These are phyloP conservation scores for Malassezia brasiliensis DNA, from an alignment of 1,284 basidiomycete species.

Conservation along the genomic window DNA sequence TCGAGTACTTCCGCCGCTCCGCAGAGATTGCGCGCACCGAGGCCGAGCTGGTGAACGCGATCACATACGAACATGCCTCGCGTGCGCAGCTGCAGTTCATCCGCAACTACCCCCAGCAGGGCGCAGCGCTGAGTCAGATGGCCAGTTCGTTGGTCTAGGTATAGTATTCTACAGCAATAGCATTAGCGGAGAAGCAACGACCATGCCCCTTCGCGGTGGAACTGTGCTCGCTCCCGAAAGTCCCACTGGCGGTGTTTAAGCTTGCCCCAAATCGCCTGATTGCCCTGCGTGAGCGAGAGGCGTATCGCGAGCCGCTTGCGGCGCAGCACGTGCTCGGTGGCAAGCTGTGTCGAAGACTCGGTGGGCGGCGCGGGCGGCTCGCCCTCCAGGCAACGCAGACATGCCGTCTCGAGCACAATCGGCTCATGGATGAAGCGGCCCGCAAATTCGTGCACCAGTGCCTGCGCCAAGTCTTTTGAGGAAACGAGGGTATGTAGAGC, in stretches of 20 bases:
- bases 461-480: not conserved
- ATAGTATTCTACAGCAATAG: not conserved
- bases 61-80: conserved; percentile 66
- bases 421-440: conserved; percentile 6
- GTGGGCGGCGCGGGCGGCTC: not conserved
- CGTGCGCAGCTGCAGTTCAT: conserved; percentile 42
- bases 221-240: conserved; percentile 28
- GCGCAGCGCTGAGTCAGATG: conserved; percentile 36
- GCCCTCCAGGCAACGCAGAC: conserved; percentile 3
- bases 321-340: not conserved
- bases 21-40: conserved; percentile 81
- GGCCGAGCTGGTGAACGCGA: conserved; percentile 74
- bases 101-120: conserved; percentile 43
- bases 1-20: conserved; percentile 75
- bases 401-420: conserved; percentile 5
- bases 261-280: conserved; percentile 36
- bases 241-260: conserved; percentile 35
- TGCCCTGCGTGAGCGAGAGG: conserved; percentile 25
- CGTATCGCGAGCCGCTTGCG: not conserved
- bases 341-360: not conserved
- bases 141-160: conserved; percentile 27
- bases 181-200: conserved; percentile 1
- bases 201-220: conserved; percentile 8
- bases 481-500: conserved; percentile 7
- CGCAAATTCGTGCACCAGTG: conserved; percentile 14